A percentile compares a stretch with the other conserved stretches of the same genome.
phyloP scores from a whole-genome alignment of 345 rosid species.

The Moricandia moricandioides region DNA sequence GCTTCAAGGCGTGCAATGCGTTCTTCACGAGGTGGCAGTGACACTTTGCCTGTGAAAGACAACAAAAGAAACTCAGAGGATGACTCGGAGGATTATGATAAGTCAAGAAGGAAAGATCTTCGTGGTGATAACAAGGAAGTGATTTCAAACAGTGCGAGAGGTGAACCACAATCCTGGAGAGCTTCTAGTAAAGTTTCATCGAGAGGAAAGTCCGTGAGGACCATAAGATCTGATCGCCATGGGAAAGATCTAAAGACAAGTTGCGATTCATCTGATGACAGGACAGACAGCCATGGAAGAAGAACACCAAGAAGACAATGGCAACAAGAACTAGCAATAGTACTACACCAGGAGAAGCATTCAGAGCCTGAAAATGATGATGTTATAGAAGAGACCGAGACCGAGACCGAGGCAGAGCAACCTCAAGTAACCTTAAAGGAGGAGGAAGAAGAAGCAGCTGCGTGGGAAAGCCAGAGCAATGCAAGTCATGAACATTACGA shows the following conservation, averaged over 20 bases:
- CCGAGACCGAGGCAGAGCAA: constrained; percentile 7
- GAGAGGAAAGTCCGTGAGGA: constrained; percentile 75
- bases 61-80: constrained; percentile 17
- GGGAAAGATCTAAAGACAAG: too few species aligned
- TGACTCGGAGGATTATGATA: constrained; percentile 7
- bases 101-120: constrained; percentile 7
- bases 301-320: constrained; percentile 17
- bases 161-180: constrained; percentile 41
- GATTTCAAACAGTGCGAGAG: constrained; percentile 1
- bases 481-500: constrained; percentile 48
- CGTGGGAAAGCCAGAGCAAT: constrained; percentile 32
- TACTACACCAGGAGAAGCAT: constrained; percentile 7
- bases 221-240: constrained; percentile 42
- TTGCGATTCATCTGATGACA: constrained; percentile 36
- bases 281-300: constrained; percentile 16
- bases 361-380: constrained; percentile 14
- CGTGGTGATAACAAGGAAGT: background rate
- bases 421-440: constrained; percentile 33
- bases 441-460: constrained; percentile 35
- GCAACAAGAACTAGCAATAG: constrained; percentile 26
- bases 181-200: background rate
- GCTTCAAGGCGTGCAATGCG: constrained; percentile 18
- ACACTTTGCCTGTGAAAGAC: constrained; percentile 18
- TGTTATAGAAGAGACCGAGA: constrained; percentile 17
- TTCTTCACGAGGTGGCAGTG: constrained; percentile 19